phyloP scores from a whole-genome alignment of 140 eudicot genomes.

The Anethum foeniculum region DNA sequence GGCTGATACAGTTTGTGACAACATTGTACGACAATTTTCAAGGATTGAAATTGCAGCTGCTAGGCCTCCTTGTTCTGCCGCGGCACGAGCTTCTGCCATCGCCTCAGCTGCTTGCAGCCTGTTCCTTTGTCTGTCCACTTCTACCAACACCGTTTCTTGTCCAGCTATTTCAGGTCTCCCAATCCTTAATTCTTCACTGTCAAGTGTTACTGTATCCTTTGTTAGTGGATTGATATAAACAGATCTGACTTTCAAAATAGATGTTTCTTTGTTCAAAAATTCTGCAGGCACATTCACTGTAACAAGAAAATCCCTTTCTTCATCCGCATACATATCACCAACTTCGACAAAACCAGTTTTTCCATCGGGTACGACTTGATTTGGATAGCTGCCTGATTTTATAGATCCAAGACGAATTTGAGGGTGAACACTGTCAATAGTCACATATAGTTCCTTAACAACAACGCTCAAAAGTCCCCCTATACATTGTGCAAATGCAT shows the following conservation, averaged over 20 bases:
- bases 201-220: neutral
- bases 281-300: neutral
- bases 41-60: neutral
- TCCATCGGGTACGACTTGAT: neutral
- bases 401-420: neutral
- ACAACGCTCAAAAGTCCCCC: constrained; percentile 11
- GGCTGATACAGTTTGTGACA: constrained; percentile 8
- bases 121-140: constrained; percentile 9
- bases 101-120: constrained; percentile 3
- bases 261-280: neutral
- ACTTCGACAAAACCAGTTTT: constrained; percentile 1
- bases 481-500: constrained; percentile 9
- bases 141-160: neutral
- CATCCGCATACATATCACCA: constrained; percentile 10
- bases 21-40: neutral
- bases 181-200: neutral
- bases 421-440: neutral
- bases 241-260: neutral
- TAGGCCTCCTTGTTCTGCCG: neutral
- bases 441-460: neutral
- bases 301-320: constrained; percentile 8
- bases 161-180: constrained; percentile 2
- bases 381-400: neutral
- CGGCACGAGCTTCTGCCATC: constrained; percentile 6
- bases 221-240: neutral